Evolutionary conservation across 495 filamentous ascomycete genomes (phyloP).

Genomic region (Penicillium daleae): DNA sequence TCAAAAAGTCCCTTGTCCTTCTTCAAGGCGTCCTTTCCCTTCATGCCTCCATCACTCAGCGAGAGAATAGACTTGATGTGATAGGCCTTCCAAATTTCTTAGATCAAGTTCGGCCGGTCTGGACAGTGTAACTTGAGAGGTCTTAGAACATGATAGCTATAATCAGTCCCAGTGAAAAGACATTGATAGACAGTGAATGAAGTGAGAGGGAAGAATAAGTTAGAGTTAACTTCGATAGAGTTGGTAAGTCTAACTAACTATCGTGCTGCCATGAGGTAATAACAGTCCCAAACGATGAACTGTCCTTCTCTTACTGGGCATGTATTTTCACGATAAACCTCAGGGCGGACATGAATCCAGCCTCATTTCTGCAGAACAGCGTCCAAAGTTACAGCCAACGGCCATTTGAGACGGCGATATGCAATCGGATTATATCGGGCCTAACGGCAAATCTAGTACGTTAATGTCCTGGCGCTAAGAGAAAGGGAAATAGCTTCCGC

Average conservation of each 20-base stretch:
- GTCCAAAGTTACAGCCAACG: background rate
- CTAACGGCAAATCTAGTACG: background rate
- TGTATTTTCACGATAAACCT: background rate
- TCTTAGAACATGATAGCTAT: slow-evolving; percentile 17
- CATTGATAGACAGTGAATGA: background rate
- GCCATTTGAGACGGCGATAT: background rate
- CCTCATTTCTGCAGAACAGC: slow-evolving; percentile 12
- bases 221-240: background rate
- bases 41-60: slow-evolving; percentile 25
- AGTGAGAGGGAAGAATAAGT: background rate
- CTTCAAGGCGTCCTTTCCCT: slow-evolving; percentile 6
- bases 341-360: background rate
- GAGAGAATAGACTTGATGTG: slow-evolving; percentile 13
- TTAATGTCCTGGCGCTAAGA: background rate
- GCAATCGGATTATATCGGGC: slow-evolving; percentile 27
- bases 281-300: background rate
- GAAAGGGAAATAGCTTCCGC: background rate
- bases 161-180: background rate
- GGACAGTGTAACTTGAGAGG: slow-evolving; percentile 32
- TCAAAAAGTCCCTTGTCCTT: slow-evolving; percentile 10
- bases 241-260: background rate
- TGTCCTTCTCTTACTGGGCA: background rate
- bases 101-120: slow-evolving; percentile 9
- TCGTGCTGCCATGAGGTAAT: background rate
- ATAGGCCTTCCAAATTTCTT: slow-evolving; percentile 17